Evolutionary conservation across 129 eudicot species (phyloP).

Genomic region (Gnaphalium uliginosum): DNA sequence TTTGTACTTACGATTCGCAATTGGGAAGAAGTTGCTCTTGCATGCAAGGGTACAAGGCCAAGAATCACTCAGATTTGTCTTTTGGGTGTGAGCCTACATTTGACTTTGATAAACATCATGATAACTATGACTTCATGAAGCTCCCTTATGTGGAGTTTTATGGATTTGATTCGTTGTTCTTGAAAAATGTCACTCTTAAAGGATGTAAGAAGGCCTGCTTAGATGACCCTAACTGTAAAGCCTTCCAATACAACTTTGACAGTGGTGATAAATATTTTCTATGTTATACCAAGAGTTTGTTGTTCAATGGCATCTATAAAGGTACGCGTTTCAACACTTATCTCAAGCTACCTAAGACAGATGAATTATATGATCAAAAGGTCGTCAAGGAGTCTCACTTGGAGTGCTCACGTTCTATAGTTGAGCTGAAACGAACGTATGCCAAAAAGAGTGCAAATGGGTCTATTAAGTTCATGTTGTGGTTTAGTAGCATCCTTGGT

Average conservation of each 20-base stretch:
- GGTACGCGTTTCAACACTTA: not conserved
- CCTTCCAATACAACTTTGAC: not conserved
- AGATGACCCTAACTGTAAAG: not conserved
- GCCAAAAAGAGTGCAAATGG: not conserved
- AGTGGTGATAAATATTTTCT: too few relatives aligned
- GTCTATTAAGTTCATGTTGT: not conserved
- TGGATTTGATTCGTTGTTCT: not conserved
- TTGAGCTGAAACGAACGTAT: not conserved
- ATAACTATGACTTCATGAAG: not conserved
- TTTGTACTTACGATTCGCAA: not conserved
- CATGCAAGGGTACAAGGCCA: constrained; percentile 8
- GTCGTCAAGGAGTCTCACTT: not conserved
- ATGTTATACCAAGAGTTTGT: not conserved
- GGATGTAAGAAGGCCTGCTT: not conserved
- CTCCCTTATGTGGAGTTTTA: not conserved
- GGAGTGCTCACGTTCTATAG: not conserved
- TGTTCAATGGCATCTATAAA: not conserved
- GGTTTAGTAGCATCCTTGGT: not conserved
- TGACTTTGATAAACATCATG: not conserved
- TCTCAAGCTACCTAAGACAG: not conserved
- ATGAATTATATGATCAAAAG: not conserved
- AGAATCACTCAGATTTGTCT: not conserved
- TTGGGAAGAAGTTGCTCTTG: constrained; percentile 6
- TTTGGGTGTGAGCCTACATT: not conserved
- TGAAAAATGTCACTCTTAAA: not conserved